Evolutionary conservation across 305 asterid species (phyloP), one percentile per base, ranked within the genome.

Genomic region (Fraxinus latifolia): DNA sequence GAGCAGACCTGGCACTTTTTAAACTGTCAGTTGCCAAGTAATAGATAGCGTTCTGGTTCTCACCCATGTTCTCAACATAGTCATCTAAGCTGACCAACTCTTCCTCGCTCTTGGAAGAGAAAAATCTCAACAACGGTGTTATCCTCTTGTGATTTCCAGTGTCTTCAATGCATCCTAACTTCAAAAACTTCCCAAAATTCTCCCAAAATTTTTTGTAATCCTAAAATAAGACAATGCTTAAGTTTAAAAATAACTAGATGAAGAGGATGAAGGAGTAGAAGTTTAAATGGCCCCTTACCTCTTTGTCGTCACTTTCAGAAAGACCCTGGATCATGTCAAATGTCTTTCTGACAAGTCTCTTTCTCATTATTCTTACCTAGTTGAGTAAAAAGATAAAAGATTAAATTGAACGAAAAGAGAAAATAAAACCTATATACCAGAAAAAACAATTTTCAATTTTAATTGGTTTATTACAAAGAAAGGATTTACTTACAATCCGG

Each of bases 281-380:
- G 33, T 79, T 79, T 12, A 36, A 34, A 27, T 25, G 76, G 44
- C 39, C 0, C 76, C 88, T 33, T 25, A 96, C 98, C 98, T 96
- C 97, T 87, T 93, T 93, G 89, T 88, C 85, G 87, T 96, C 99
- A 50, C 91, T 92, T 80, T 96, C 99, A 76, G 99, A 82, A 78
- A 96, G 96, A 81, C 93, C 99, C 81, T 93, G 99, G 88, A 96
- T 96, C 99, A 96, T 96, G 89, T 96, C 98, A 78, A 94, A 96
- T 84, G 99, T 85, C 85, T 96, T 96, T 89, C 99, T 92, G 21
- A 96, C 99, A 67, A 93, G 97, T 77, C 99, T 91, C 89, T 96
- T 96, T 86, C 91, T 90, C 99, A 96, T 94, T 85, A 96, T 96
- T 85, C 99, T 92, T 37, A 96, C 98, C 99, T 96, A 85, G 81